Conservation (phyloP, 2,329 filamentous ascomycete genomes). For the Phialemonium atrogriseum region DNA sequence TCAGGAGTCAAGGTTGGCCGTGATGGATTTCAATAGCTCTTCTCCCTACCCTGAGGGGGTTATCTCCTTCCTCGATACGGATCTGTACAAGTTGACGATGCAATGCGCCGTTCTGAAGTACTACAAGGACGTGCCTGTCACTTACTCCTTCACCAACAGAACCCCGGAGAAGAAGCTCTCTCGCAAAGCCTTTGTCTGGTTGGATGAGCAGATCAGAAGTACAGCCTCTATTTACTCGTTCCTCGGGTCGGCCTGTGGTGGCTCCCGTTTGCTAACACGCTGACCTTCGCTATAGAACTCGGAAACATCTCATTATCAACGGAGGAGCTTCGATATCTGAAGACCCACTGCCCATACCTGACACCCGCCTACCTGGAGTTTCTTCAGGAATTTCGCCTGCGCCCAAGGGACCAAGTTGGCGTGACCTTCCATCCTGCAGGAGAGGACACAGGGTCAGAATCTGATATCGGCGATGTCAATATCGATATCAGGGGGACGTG, state of each 20-base stretch:
- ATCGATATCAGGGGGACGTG: conserved; percentile 75
- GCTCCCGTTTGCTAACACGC: no score
- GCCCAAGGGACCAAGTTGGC: conserved; percentile 70
- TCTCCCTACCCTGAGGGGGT: conserved; percentile 66
- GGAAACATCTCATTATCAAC: conserved; percentile 69
- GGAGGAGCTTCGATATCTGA: conserved; percentile 74
- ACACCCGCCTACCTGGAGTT: conserved; percentile 70
- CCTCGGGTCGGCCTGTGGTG: no score
- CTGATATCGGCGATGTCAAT: conserved; percentile 65
- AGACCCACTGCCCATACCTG: conserved; percentile 73
- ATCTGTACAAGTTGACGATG: conserved; percentile 97
- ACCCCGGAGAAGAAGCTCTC: conserved; percentile 90
- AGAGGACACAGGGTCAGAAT: conserved; percentile 51
- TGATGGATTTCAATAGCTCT: conserved; percentile 59
- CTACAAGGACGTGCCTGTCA: conserved; percentile 74
- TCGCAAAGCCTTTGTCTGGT: conserved; percentile 74
- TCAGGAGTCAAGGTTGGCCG: no score
- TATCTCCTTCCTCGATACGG: conserved; percentile 74
- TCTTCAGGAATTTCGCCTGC: conserved; percentile 72
- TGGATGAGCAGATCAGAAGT: conserved; percentile 69
- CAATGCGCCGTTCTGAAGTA: conserved; percentile 93
- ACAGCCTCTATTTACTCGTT: no score
- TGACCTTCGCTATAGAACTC: conserved; percentile 47
- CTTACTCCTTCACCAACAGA: conserved; percentile 91
- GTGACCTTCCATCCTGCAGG: conserved; percentile 54